These are phyloP conservation scores for Dictyostelium intermedium DNA, from an alignment of 78 protist species.

Conservation along the genomic window DNA sequence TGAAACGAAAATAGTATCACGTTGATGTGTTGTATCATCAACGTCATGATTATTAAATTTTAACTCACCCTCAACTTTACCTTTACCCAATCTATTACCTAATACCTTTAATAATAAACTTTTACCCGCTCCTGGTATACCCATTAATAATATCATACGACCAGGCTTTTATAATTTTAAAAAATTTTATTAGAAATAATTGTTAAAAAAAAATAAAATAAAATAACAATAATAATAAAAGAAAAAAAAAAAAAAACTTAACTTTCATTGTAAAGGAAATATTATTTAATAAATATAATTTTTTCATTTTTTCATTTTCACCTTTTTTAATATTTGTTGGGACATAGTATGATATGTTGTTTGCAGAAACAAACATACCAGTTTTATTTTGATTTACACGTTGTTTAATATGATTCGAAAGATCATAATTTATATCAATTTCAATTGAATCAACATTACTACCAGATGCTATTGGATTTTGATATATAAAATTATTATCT, in stretches of 20 bases:
- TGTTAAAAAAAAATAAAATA: neutral
- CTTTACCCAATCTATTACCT: constrained; percentile 60
- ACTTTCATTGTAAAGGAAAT: constrained; percentile 35
- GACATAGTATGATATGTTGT: constrained; percentile 17
- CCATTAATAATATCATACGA: constrained; percentile 58
- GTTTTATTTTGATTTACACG: constrained; percentile 5
- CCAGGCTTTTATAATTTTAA: constrained; percentile 26
- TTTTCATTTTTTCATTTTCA: neutral
- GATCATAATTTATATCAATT: constrained; percentile 38
- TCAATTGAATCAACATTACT: neutral
- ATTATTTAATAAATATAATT: constrained; percentile 32
- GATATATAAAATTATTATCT: neutral
- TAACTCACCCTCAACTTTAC: constrained; percentile 33
- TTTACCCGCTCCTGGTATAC: constrained; percentile 59
- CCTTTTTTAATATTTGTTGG: neutral
- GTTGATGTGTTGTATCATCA: constrained; percentile 40
- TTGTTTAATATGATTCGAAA: constrained; percentile 22
- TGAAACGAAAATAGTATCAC: constrained; percentile 62
- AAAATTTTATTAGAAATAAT: neutral
- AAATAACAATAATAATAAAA: neutral
- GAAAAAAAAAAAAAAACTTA: neutral
- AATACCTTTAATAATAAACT: constrained; percentile 1
- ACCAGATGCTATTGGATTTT: neutral
- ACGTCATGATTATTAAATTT: constrained; percentile 30
- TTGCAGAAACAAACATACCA: constrained; percentile 54